Evolutionary conservation across 768 basidiomycete species (phyloP), one percentile per base, ranked within the genome.

Genomic region (Hygrophorus russula): DNA sequence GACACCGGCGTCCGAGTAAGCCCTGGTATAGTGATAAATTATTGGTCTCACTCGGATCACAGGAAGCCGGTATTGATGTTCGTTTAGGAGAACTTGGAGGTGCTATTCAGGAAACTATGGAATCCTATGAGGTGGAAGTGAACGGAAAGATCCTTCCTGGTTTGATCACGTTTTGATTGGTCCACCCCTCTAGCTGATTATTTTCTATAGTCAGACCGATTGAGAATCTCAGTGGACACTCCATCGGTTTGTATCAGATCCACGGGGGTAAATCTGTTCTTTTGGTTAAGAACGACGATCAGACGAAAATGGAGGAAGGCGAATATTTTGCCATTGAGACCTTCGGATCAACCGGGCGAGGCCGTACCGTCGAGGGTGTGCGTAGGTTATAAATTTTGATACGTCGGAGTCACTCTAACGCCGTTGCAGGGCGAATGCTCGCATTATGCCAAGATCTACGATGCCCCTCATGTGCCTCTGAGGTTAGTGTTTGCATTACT

Each of bases 271-370:
- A 99, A 62, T 88, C 86, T 0, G 81, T 98, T 1, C 71, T 88
- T 29, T 76, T 98, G 36, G 87, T 96, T 36, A 88, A 84, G 59
- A 90, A 84, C 45, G 75, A 82, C 27, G 92, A 96, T 57, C 78
- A 82, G 48, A 89, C 85, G 11, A 94, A 89, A 65, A 99, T 99
- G 96, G 96, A 98, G 57, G 96, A 99, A 63, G 96, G 93, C 32
- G 96, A 98, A 55, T 97, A 98, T 58, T 99, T 89, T 59, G 96
- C 96, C 7, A 94, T 99, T 44, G 96, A 99, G 62, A 99, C 96
- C 1, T 99, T 99, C 59, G 96, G 96, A 9, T 88, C 86, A n/a
- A 98, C 94, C 0, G 94, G 96, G 12, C 72, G 83, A 33, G 96
- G 93, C 6, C 71, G 78, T 18, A 88, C 96, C 15, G 71, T 88